phyloP scores from a whole-genome alignment of 2,329 filamentous ascomycete genomes.

The Intubia oerlemansii region DNA sequence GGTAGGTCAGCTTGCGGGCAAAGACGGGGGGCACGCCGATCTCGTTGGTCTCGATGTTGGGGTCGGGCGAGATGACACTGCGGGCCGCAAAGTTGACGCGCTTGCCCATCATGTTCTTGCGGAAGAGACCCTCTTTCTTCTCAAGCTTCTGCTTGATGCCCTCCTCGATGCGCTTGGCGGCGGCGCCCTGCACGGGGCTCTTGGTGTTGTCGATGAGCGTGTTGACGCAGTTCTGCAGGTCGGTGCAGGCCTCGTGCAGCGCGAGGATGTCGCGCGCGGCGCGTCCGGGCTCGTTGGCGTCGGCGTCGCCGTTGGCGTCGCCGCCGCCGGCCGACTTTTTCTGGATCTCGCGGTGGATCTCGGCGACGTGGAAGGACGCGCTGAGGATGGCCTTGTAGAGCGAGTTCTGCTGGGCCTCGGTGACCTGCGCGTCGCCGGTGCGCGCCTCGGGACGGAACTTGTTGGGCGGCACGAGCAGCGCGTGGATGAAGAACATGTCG shows the following conservation, averaged over 20 bases:
- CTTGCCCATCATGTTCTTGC: slow-evolving; percentile 99
- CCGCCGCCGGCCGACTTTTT: slow-evolving; percentile 20
- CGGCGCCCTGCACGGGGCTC: slow-evolving; percentile 60
- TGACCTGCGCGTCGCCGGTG: slow-evolving; percentile 59
- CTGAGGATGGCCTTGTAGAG: slow-evolving; percentile 73
- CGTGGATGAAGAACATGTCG: slow-evolving; percentile 88
- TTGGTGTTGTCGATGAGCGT: slow-evolving; percentile 79
- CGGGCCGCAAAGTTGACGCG: slow-evolving; percentile 95
- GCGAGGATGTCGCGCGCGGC: slow-evolving; percentile 41
- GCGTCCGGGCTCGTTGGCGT: slow-evolving; percentile 7
- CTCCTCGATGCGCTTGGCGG: slow-evolving; percentile 61
- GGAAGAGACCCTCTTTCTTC: slow-evolving; percentile 95
- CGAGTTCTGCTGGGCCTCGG: slow-evolving; percentile 73
- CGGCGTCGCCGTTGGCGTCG: slow-evolving; percentile 14
- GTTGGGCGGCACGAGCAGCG: slow-evolving; percentile 77
- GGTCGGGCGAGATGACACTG: slow-evolving; percentile 94
- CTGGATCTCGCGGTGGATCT: slow-evolving; percentile 54
- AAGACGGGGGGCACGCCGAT: slow-evolving; percentile 98
- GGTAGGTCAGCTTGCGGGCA: slow-evolving; percentile 86
- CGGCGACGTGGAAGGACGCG: slow-evolving; percentile 49
- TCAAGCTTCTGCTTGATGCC: slow-evolving; percentile 96
- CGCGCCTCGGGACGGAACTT: slow-evolving; percentile 72
- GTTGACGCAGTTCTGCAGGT: slow-evolving; percentile 78
- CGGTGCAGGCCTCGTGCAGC: slow-evolving; percentile 61
- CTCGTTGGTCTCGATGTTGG: slow-evolving; percentile 97